Base-by-base conservation (phyloP, 75 land plant species). In the Pinus tabuliformis region DNA sequence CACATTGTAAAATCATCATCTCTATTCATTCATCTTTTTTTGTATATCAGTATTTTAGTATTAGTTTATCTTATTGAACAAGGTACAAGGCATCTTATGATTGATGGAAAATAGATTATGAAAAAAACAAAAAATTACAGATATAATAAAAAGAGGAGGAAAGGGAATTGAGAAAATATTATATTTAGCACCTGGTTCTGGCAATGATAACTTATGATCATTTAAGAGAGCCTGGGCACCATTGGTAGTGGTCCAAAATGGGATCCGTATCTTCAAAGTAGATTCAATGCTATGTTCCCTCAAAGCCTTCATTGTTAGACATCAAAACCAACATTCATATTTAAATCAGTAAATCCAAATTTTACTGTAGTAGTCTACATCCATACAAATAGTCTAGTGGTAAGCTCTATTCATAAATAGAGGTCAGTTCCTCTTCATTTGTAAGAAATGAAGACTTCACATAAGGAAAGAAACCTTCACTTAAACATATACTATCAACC, bases 231-330 rank as follows among this genome's bases (percentile, higher is more conserved):
- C 91, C 45, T 78, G 76, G 4, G 81, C 81, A 52, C 80, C 87
- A 65, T 58, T 33, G 58, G 78, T 60, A 39, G 58, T 21, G 33
- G 93, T 81, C 99, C 99, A 96, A 56, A 70, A 81, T 59, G 98
- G 98, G 62, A 95, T 78, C 36, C 98, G 75, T 72, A 95, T 59
- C 64, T 86, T 81, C 62, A 95, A 58, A 37, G 87, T 85, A 39
- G 92, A 85, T 59, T 68, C 33, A 45, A 62, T 57, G 18, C 60
- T 64, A 57, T 75, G 22, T 15, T 49, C 83, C 83, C 83, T 72
- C 39, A 75, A 45, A 42, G 18, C 39, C 70, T 66, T 66, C 17
- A 37, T 66, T 37, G 18, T 66, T 39, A 18, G 28, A 63, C 65
- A 76, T 42, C 6, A 8, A 76, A 39, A 59, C 77, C 57, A 52